Base-by-base conservation (phyloP, 2,329 filamentous ascomycete species). In the Myriosclerotinia duriaeana region DNA sequence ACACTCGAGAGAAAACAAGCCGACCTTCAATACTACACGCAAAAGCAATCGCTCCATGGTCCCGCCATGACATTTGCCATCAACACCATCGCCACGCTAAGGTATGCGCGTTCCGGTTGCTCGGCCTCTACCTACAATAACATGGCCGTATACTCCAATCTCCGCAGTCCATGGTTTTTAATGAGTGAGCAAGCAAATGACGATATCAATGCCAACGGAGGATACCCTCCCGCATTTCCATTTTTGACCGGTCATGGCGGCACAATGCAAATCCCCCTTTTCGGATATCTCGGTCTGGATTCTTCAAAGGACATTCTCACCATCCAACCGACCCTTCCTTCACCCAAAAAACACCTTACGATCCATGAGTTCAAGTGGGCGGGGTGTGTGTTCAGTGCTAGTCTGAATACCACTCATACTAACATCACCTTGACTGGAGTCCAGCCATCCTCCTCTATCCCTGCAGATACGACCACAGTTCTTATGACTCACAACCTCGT, bases 51-150 rank as follows among this genome's bases (percentile, higher is more conserved):
- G 11, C 78, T 83, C 0, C 83, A 89, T 69, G 89, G 89, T 0
- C 89, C 89, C 0, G 89, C 85, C 8, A 91, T 91, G 89, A 91
- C 89, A 0, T 91, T 87, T 75, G 86, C 87, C 15, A 86, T 89
- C 17, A 90, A 89, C 76, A 85, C 85, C 67, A 85, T 90, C 60
- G 84, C 87, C 12, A 87, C 88, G 38, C 89, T 87, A 67, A 81
- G 85, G 64, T 81, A 90, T n/a, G 87, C 85, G 1, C 83, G 83
- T 0, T 88, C 86, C 0, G 88, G 89, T 5, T 91, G 89, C 75
- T 85, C 87, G 0, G 83, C 85, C 3, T 90, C 86, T 73, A 90
- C 88, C 0, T 90, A 90, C 72, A 81, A 85, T 8, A 81, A 89
- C 40, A 85, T 88, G 68, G 84, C 85, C 0, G 85, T 82, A 48